phyloP scores from a whole-genome alignment of 192 early-diverging fungal genomes.

The Coemansia sp. region DNA sequence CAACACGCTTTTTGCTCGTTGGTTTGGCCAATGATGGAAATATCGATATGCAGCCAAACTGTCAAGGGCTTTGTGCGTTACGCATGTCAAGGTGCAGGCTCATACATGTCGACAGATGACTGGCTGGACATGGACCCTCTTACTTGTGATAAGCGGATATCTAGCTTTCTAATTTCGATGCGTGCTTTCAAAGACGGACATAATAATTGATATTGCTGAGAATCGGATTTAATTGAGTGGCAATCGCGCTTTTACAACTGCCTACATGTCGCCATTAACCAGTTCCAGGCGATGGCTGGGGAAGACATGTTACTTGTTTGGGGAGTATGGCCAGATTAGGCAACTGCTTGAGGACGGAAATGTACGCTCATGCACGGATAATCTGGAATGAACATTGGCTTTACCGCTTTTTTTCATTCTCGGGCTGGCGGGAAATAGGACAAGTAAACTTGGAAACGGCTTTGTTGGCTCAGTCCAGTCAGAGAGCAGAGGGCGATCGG shows the following conservation, averaged over 20 bases:
- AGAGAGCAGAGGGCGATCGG: background rate
- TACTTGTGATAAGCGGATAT: background rate
- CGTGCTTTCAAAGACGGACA: background rate
- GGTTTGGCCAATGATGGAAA: background rate
- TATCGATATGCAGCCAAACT: background rate
- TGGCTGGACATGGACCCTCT: background rate
- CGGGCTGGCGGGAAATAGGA: background rate
- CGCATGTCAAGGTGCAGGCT: background rate
- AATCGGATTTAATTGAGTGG: background rate
- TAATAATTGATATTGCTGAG: too few species aligned
- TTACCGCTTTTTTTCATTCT: background rate
- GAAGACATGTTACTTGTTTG: background rate
- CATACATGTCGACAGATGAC: background rate
- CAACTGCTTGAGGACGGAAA: background rate
- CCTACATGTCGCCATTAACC: background rate
- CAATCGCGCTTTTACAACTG: background rate
- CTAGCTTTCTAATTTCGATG: background rate
- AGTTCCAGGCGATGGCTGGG: background rate
- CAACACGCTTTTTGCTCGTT: background rate
- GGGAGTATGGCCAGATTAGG: background rate
- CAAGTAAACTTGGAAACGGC: background rate
- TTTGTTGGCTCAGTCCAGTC: slow-evolving; percentile 2
- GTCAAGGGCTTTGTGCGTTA: background rate
- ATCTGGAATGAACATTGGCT: background rate
- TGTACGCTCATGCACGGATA: background rate